phyloP scores from a whole-genome alignment of 305 asterid genomes.

The Plantago coronopus region DNA sequence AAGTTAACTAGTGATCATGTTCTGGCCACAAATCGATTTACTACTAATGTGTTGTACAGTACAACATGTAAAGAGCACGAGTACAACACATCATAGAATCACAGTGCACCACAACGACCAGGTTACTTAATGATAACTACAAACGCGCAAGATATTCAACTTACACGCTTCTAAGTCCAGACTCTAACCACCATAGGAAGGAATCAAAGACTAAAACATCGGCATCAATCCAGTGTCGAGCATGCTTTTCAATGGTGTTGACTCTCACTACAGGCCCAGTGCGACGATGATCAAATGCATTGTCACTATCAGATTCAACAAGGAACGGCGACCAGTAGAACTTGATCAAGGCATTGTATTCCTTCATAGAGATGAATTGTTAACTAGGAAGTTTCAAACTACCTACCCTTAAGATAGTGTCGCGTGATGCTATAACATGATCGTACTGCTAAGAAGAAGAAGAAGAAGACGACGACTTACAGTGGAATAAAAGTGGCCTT shows the following conservation, averaged over 20 bases:
- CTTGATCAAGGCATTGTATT: slow-evolving; percentile 54
- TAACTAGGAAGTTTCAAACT: not conserved
- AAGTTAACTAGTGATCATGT: not conserved
- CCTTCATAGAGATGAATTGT: slow-evolving; percentile 31
- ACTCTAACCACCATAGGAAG: slow-evolving; percentile 57
- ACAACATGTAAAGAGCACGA: not conserved
- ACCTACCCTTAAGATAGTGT: not conserved
- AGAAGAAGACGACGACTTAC: slow-evolving; percentile 26
- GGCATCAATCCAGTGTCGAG: slow-evolving; percentile 58
- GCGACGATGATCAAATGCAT: slow-evolving; percentile 28
- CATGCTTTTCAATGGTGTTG: slow-evolving; percentile 51
- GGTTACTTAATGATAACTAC: no score
- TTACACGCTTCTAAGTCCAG: slow-evolving; percentile 42
- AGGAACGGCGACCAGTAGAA: slow-evolving; percentile 82
- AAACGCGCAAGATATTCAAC: slow-evolving; percentile 18
- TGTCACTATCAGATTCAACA: slow-evolving; percentile 63
- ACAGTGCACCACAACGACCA: no score
- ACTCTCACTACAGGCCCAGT: slow-evolving; percentile 32
- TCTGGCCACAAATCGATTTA: not conserved
- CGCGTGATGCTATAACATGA: not conserved
- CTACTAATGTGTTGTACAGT: not conserved
- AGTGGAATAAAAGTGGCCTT: slow-evolving; percentile 33
- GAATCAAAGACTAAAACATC: slow-evolving; percentile 62
- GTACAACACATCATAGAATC: not conserved
- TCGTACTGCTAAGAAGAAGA: no score